A percentile compares a stretch with the other conserved stretches of the same genome.
phyloP scores from a whole-genome alignment of 1,139 yeast genomes.

The Geotrichum citri-aurantii region DNA sequence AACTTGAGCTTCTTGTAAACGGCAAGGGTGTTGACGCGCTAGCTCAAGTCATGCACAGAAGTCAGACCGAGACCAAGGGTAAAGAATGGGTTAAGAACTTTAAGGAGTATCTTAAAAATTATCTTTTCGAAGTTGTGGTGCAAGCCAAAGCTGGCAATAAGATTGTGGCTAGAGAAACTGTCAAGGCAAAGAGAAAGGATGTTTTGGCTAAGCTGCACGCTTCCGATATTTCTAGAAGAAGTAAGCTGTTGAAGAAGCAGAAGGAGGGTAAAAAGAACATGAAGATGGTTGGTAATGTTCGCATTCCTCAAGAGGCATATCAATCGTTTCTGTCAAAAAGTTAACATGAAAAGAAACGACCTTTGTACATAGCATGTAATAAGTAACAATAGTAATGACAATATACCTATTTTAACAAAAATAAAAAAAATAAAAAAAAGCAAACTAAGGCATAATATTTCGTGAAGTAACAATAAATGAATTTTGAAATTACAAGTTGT shows the following conservation, averaged over 20 bases:
- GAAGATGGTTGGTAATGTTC: slow-evolving; percentile 73
- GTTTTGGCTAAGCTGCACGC: slow-evolving; percentile 91
- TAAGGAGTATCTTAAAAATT: slow-evolving; percentile 71
- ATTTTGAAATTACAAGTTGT: background rate
- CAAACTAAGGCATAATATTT: background rate
- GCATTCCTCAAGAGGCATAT: slow-evolving; percentile 75
- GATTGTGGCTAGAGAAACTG: slow-evolving; percentile 85
- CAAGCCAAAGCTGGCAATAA: slow-evolving; percentile 85
- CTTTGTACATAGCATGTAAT: slow-evolving; percentile 2
- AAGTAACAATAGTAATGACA: background rate
- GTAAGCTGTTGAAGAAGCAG: slow-evolving; percentile 80
- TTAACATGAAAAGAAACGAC: slow-evolving; percentile 1
- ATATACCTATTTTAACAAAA: background rate
- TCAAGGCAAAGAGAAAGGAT: slow-evolving; percentile 88
- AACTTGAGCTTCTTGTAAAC: slow-evolving; percentile 82
- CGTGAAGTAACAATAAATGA: no score
- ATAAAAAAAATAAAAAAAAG: background rate
- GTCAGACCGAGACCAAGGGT: slow-evolving; percentile 69
- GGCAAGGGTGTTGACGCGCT: slow-evolving; percentile 89
- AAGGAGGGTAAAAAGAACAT: slow-evolving; percentile 88
- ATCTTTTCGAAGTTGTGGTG: slow-evolving; percentile 85
- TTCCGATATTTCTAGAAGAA: slow-evolving; percentile 83
- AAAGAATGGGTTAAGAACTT: slow-evolving; percentile 77
- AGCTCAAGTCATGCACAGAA: slow-evolving; percentile 80
- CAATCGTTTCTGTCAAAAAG: slow-evolving; percentile 37